phyloP scores from a whole-genome alignment of 73 alveolate genomes.

The Paramecium pentaurelia region DNA sequence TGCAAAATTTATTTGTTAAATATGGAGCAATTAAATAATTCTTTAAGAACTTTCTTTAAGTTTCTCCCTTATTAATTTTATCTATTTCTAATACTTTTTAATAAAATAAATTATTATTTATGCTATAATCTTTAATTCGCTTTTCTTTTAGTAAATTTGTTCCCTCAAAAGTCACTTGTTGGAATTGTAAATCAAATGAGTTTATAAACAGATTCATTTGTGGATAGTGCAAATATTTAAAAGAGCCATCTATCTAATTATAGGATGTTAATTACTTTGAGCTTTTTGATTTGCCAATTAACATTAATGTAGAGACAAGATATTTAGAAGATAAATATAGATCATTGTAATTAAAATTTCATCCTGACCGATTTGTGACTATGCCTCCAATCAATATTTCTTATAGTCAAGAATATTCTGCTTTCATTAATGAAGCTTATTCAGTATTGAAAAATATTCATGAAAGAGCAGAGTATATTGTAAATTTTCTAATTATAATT shows the following conservation, averaged over 20 bases:
- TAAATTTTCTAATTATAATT: background rate
- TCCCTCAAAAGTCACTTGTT: conserved; percentile 18
- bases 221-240: conserved; percentile 26
- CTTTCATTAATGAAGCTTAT: conserved; percentile 42
- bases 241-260: background rate
- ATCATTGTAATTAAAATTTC: background rate
- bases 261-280: conserved; percentile 14
- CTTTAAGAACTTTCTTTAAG: too few relatives aligned
- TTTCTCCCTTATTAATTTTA: background rate
- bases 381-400: background rate
- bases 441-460: background rate
- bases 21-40: too few relatives aligned
- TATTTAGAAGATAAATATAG: conserved; percentile 9
- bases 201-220: conserved; percentile 15
- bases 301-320: background rate
- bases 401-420: conserved; percentile 20
- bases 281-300: background rate
- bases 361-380: background rate
- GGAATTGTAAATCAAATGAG: conserved; percentile 45
- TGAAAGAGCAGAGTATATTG: conserved; percentile 25
- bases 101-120: background rate
- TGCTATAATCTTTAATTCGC: background rate
- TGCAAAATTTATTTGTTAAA: background rate
- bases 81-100: background rate
- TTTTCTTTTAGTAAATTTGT: background rate